Percentiles rank a stretch among this genome's conserved stretches.
Evolutionary conservation across 805 yeast species (phyloP).

Genomic region (Saccharomycopsis malanga): DNA sequence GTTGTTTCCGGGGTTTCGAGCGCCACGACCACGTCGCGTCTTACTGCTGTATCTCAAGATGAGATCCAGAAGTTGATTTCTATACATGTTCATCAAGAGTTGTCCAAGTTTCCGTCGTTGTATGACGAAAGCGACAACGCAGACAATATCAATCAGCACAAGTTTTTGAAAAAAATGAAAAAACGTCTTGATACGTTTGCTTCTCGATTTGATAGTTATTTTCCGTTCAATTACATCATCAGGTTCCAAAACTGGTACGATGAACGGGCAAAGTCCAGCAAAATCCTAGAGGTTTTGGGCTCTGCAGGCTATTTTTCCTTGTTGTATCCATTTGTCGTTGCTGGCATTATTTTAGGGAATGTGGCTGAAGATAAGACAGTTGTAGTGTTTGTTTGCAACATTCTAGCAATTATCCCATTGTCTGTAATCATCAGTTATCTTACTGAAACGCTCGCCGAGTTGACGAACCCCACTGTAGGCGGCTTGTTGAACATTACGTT

Average conservation of each 20-base stretch:
- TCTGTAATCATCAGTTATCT: conserved; percentile 17
- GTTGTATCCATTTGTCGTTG: conserved; percentile 18
- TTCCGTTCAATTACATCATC: conserved; percentile 1
- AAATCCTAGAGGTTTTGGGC: conserved; percentile 11
- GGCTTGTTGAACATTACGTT: conserved; percentile 20
- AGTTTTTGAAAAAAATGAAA: conserved; percentile 3
- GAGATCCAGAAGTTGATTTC: conserved; percentile 15
- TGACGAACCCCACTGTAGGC: conserved; percentile 20
- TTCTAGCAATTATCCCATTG: conserved; percentile 20
- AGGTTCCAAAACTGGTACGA: conserved; percentile 9
- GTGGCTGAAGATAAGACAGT: not conserved
- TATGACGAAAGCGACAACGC: conserved; percentile 9
- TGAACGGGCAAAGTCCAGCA: not conserved
- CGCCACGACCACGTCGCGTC: not conserved
- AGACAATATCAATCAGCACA: conserved; percentile 4
- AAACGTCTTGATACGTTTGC: not conserved
- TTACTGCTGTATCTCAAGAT: conserved; percentile 13
- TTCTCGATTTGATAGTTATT: not conserved
- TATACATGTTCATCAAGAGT: conserved; percentile 19
- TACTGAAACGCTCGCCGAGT: conserved; percentile 18
- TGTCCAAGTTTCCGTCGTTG: conserved; percentile 15
- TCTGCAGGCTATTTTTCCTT: conserved; percentile 16
- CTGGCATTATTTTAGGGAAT: conserved; percentile 20
- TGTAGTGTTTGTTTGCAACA: conserved; percentile 17
- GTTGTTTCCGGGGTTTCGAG: not conserved